phyloP scores from a whole-genome alignment of 2,329 filamentous ascomycete species.

The Coniella lustricola region DNA sequence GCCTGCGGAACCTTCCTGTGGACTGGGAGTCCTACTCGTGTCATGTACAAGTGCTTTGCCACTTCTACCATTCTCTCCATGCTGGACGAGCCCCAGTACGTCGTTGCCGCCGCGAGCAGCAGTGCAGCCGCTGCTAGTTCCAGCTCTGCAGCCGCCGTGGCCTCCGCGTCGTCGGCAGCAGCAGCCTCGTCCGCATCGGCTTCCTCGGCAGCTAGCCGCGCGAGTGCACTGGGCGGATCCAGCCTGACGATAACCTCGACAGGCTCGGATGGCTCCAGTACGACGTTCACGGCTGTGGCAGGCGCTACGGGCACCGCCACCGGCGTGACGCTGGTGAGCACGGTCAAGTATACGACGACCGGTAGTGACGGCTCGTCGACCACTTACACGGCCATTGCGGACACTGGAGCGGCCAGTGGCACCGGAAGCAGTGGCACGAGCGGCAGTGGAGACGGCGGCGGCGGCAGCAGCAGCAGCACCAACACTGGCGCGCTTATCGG shows the following conservation, averaged over 20 bases:
- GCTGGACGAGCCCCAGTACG: slow-evolving; percentile 28
- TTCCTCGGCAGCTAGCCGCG: slow-evolving; percentile 1
- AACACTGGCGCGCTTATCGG: slow-evolving; percentile 26
- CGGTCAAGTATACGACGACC: slow-evolving; percentile 14
- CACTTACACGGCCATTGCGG: slow-evolving; percentile 7
- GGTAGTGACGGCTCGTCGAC: slow-evolving; percentile 13
- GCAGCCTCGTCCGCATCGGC: slow-evolving; percentile 6
- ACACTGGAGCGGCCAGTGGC: background rate
- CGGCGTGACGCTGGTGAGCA: slow-evolving; percentile 1
- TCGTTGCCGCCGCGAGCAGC: slow-evolving; percentile 25
- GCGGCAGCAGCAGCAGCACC: slow-evolving; percentile 5
- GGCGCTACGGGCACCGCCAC: slow-evolving; percentile 8
- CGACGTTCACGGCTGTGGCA: slow-evolving; percentile 11
- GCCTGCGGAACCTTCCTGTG: slow-evolving; percentile 33
- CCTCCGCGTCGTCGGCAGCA: slow-evolving; percentile 3
- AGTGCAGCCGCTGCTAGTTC: slow-evolving; percentile 12
- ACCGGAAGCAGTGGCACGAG: background rate
- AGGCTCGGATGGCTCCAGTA: slow-evolving; percentile 11
- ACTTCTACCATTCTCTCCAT: slow-evolving; percentile 24
- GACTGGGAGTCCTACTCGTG: slow-evolving; percentile 26
- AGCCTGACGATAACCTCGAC: slow-evolving; percentile 15
- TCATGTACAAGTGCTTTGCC: slow-evolving; percentile 30
- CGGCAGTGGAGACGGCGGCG: background rate
- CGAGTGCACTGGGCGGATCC: slow-evolving; percentile 5
- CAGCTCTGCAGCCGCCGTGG: slow-evolving; percentile 5